Evolutionary conservation across 2,329 filamentous ascomycete genomes (phyloP).

Genomic region (Calonectria leucothoes): DNA sequence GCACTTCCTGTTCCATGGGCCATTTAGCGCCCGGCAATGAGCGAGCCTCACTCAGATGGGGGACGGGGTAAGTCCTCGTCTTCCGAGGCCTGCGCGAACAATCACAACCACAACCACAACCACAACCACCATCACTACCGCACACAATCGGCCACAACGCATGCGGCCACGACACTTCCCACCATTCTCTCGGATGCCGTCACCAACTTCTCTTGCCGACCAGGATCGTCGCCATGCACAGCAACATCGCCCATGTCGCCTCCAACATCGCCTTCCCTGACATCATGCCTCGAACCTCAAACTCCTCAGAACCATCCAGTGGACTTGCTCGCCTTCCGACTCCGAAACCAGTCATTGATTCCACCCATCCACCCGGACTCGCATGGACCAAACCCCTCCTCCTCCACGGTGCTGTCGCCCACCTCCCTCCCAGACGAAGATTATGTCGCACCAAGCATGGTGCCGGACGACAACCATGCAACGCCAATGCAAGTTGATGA

Average conservation of each 20-base stretch:
- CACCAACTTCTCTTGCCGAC: constrained; percentile 18
- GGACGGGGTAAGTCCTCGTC: constrained; percentile 29
- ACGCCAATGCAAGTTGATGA: constrained; percentile 33
- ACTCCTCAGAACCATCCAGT: constrained; percentile 26
- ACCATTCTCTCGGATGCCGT: background rate
- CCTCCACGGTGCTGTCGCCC: constrained; percentile 27
- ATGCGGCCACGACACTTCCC: background rate
- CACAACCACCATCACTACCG: constrained; percentile 5
- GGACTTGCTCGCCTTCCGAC: constrained; percentile 36
- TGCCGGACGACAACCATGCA: constrained; percentile 8
- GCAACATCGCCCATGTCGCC: constrained; percentile 31
- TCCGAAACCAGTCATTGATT: constrained; percentile 36
- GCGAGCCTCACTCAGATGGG: constrained; percentile 38
- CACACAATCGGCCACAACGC: background rate
- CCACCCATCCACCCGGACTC: constrained; percentile 8
- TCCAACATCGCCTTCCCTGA: constrained; percentile 29
- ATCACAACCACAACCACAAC: constrained; percentile 14
- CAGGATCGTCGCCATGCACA: background rate
- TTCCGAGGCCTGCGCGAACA: constrained; percentile 20
- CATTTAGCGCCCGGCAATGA: constrained; percentile 32
- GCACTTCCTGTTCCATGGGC: constrained; percentile 34
- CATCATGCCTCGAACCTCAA: constrained; percentile 6
- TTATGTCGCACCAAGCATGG: constrained; percentile 13
- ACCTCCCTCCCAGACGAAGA: constrained; percentile 32
- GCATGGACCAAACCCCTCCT: background rate